Conservation (phyloP, 2,329 filamentous ascomycete species). For the Aspergillus sp. region DNA sequence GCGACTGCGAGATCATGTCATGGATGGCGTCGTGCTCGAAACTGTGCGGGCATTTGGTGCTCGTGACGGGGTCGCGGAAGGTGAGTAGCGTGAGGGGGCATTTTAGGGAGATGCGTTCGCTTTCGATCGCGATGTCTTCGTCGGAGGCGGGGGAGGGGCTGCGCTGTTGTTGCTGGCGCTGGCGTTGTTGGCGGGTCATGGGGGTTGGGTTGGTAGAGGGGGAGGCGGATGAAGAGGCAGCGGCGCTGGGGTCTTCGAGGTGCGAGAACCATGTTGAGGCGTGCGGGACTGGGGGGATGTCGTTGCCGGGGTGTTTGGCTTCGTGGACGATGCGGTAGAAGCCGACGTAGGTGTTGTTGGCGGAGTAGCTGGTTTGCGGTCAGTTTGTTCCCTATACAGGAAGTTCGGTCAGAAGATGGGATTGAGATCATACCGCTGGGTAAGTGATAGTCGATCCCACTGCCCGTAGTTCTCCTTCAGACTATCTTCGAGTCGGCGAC, state of each 20-base stretch:
- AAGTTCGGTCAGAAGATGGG: slow-evolving; percentile 24
- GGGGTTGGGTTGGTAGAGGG: slow-evolving; percentile 7
- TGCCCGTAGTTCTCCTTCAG: slow-evolving; percentile 31
- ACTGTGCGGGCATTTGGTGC: slow-evolving; percentile 50
- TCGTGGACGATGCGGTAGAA: slow-evolving; percentile 65
- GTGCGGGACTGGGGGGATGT: slow-evolving; percentile 54
- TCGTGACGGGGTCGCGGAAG: slow-evolving; percentile 49
- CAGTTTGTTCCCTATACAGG: background rate
- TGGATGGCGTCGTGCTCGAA: slow-evolving; percentile 50
- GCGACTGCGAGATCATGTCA: slow-evolving; percentile 41
- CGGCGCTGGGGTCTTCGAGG: slow-evolving; percentile 37
- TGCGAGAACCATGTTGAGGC: slow-evolving; percentile 63
- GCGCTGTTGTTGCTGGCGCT: slow-evolving; percentile 2
- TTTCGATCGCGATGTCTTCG: slow-evolving; percentile 44
- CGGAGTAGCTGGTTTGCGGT: slow-evolving; percentile 48
- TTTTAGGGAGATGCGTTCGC: slow-evolving; percentile 46
- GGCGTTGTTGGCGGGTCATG: slow-evolving; percentile 19
- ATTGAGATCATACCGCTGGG: slow-evolving; percentile 36
- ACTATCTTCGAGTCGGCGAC: slow-evolving; percentile 36
- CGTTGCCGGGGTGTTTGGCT: slow-evolving; percentile 54
- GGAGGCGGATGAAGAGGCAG: slow-evolving; percentile 9
- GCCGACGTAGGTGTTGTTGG: slow-evolving; percentile 59
- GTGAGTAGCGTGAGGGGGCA: slow-evolving; percentile 50
- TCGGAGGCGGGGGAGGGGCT: slow-evolving; percentile 17
- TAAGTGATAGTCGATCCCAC: slow-evolving; percentile 42